phyloP scores from a whole-genome alignment of 805 yeast species.

The Starmerella bombi region DNA sequence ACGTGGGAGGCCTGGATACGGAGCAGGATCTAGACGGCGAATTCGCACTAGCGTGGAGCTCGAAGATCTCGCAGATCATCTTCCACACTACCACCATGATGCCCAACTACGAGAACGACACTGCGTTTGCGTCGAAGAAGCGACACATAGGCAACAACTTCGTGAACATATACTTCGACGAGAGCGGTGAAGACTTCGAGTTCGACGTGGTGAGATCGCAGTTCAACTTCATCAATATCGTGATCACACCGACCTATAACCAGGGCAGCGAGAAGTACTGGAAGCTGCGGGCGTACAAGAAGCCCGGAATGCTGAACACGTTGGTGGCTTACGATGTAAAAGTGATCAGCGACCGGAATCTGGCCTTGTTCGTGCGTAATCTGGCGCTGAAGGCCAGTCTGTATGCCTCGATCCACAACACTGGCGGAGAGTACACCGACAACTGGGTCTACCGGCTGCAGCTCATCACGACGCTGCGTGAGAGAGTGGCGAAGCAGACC shows the following conservation, averaged over 20 bases:
- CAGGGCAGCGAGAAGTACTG: slow-evolving; percentile 25
- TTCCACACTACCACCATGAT: slow-evolving; percentile 74
- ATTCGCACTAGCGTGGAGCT: slow-evolving; percentile 58
- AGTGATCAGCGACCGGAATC: slow-evolving; percentile 44
- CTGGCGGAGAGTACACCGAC: slow-evolving; percentile 41
- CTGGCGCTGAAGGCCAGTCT: slow-evolving; percentile 51
- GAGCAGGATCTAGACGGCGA: slow-evolving; percentile 61
- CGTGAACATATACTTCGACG: slow-evolving; percentile 72
- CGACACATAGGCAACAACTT: slow-evolving; percentile 78
- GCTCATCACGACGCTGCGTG: slow-evolving; percentile 35
- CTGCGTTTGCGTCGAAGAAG: slow-evolving; percentile 44
- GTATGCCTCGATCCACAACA: slow-evolving; percentile 66
- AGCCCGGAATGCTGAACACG: slow-evolving; percentile 61
- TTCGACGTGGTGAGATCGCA: slow-evolving; percentile 63
- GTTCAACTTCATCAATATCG: slow-evolving; percentile 71
- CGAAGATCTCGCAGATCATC: slow-evolving; percentile 54
- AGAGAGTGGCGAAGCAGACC: slow-evolving; percentile 21
- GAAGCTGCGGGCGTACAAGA: slow-evolving; percentile 50
- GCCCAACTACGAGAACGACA: slow-evolving; percentile 43
- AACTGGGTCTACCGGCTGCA: slow-evolving; percentile 58
- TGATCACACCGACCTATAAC: slow-evolving; percentile 43
- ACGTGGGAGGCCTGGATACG: slow-evolving; percentile 70
- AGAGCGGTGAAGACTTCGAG: slow-evolving; percentile 51
- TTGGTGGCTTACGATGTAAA: slow-evolving; percentile 68
- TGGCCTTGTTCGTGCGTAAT: slow-evolving; percentile 55